Conservation (phyloP, 2,329 filamentous ascomycete genomes). For the Colletotrichum magnum region DNA sequence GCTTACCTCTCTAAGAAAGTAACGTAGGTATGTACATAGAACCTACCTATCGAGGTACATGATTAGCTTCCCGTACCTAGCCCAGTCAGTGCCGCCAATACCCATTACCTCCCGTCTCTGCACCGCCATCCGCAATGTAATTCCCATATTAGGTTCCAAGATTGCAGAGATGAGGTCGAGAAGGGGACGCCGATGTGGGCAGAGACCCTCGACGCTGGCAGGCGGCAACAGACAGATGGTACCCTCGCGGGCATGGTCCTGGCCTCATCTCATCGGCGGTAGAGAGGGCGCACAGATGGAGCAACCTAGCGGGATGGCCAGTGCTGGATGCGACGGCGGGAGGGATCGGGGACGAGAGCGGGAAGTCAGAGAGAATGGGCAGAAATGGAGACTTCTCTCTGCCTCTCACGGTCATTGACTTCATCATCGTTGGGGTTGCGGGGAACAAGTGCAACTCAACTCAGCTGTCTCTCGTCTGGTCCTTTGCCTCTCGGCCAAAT, state of each 20-base stretch:
- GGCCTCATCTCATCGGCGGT: no score
- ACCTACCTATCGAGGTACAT: no score
- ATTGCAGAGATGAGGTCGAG: conserved; percentile 5
- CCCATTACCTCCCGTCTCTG: no score
- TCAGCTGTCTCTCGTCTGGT: neutral
- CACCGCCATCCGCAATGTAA: conserved; percentile 7
- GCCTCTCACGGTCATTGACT: neutral
- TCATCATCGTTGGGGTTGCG: neutral
- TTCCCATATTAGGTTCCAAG: conserved; percentile 22
- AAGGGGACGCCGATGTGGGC: neutral
- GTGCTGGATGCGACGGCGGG: conserved; percentile 18
- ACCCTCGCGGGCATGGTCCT: no score
- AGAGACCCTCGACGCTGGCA: neutral
- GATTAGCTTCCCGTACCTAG: no score
- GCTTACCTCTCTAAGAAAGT: neutral
- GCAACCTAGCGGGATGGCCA: neutral
- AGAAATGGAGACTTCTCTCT: conserved; percentile 8
- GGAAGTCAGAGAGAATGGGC: conserved; percentile 16
- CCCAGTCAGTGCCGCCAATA: no score
- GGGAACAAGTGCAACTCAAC: neutral
- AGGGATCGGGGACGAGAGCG: conserved; percentile 12
- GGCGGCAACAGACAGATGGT: no score
- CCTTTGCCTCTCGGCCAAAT: neutral
- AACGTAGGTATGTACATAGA: neutral
- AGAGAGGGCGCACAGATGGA: neutral